Conservation (phyloP, 148 eudicot genomes). For the Arctostaphylos glauca region DNA sequence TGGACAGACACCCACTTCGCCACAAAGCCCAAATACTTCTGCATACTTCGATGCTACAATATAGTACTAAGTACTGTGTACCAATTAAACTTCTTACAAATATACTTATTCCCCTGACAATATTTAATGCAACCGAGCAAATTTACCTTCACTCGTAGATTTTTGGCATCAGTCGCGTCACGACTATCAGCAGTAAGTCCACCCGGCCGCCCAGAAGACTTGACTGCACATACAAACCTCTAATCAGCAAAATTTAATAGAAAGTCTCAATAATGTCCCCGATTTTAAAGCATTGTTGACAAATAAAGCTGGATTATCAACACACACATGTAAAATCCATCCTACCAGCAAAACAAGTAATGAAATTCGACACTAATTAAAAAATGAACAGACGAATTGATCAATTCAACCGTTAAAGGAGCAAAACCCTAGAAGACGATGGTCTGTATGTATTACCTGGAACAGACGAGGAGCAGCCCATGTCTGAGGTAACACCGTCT, state of each 20-base stretch:
- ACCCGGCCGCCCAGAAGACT: slow-evolving; percentile 41
- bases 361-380: not conserved
- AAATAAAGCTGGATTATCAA: not conserved
- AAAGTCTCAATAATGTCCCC: not conserved
- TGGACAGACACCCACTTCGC: no score
- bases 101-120: not conserved
- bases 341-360: not conserved
- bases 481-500: slow-evolving; percentile 6
- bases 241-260: slow-evolving; percentile 8
- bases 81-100: not conserved
- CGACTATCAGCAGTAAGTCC: slow-evolving; percentile 48
- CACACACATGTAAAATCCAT: not conserved
- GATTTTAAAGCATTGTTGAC: not conserved
- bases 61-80: no score
- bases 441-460: slow-evolving; percentile 27
- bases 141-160: slow-evolving; percentile 67
- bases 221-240: slow-evolving; percentile 34
- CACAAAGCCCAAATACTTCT: no score
- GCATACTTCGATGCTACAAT: no score
- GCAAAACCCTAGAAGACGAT: slow-evolving; percentile 15
- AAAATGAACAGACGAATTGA: not conserved
- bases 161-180: slow-evolving; percentile 51
- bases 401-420: not conserved
- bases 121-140: not conserved
- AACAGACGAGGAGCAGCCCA: slow-evolving; percentile 52